A percentile compares a stretch with the other conserved stretches of the same genome.
These are phyloP conservation scores for Erigeron canadensis DNA, from an alignment of 129 eudicot genomes.

Conservation along the genomic window DNA sequence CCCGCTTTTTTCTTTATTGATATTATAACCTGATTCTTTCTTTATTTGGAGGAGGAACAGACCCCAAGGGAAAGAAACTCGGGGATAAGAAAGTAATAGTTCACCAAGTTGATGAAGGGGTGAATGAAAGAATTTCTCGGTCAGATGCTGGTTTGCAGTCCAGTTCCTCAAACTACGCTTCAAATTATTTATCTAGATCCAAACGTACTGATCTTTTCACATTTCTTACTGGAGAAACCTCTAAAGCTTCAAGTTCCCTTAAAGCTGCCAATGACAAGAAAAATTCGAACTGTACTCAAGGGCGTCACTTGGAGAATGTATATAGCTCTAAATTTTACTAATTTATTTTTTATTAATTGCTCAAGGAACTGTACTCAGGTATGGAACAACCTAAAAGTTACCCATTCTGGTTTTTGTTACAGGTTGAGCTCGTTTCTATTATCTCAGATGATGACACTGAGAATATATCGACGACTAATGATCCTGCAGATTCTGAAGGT, in stretches of 20 bases:
- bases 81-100: conserved; percentile 23
- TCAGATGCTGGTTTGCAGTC: conserved; percentile 35
- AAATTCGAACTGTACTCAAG: conserved; percentile 23
- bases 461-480: conserved; percentile 23
- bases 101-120: conserved; percentile 34
- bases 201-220: conserved; percentile 17
- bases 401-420: conserved; percentile 27
- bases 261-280: conserved; percentile 33
- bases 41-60: conserved; percentile 36
- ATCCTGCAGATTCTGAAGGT: conserved; percentile 50
- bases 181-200: conserved; percentile 20
- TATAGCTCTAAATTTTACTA: conserved; percentile 16
- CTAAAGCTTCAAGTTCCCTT: background rate
- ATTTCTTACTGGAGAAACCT: conserved; percentile 20
- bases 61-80: conserved; percentile 25
- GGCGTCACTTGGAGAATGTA: conserved; percentile 28
- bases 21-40: conserved; percentile 8
- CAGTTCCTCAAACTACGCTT: conserved; percentile 32
- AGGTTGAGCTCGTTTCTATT: conserved; percentile 42
- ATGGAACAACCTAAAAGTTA: conserved; percentile 18
- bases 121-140: conserved; percentile 29
- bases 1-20: background rate
- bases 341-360: conserved; percentile 2
- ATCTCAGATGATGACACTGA: conserved; percentile 53
- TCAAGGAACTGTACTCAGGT: background rate